Evolutionary conservation across 305 asterid species (phyloP), one percentile per base, ranked within the genome.

Genomic region (Fraxinus latifolia): DNA sequence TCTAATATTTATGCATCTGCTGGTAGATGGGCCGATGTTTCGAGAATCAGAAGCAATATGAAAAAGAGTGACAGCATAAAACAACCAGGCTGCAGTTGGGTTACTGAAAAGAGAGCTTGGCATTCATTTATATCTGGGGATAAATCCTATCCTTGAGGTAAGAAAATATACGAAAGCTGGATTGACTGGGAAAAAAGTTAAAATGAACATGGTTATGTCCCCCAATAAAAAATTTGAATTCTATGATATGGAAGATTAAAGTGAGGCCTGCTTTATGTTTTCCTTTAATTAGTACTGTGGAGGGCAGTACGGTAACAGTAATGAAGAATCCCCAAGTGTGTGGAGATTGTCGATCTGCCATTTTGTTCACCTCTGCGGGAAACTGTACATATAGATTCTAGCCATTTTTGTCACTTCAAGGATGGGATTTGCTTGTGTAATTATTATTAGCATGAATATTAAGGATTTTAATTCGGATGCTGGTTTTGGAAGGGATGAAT

Each of bases 11-110:
- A 96, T 55, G 97, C 97, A 3, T 84, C 76, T 12, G 80, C 89
- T 55, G 94, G 94, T 32, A 90, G 91, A 86, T 94, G 97, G 95
- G 50, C 15, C 6, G 99, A 96, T 82, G 97, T 81, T 34, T 91
- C 89, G 17, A 93, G 91, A 83, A 79, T 88, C 68, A 90, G 97
- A 86, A 77, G 47, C 78, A 83, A 83, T 4, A 94, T 94, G 98
- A 86, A 83, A 82, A 83, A 25, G 39, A 82, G 77, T 6, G 91
- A 93, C 53, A 82, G 70, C 0, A 47, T 79, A 12, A 94, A 90
- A 85, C 91, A 91, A 76, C 92, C 92, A 2, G 99, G 97, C 60
- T 79, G 79, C 77, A 95, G 97, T 80, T 93, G 97, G 97, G 86
- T 93, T 70, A 87, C 82, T 27, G 83, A 77, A 67, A 90, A 84